Conservation (phyloP, 2,329 filamentous ascomycete species). For the Tolypocladium nubicola region DNA sequence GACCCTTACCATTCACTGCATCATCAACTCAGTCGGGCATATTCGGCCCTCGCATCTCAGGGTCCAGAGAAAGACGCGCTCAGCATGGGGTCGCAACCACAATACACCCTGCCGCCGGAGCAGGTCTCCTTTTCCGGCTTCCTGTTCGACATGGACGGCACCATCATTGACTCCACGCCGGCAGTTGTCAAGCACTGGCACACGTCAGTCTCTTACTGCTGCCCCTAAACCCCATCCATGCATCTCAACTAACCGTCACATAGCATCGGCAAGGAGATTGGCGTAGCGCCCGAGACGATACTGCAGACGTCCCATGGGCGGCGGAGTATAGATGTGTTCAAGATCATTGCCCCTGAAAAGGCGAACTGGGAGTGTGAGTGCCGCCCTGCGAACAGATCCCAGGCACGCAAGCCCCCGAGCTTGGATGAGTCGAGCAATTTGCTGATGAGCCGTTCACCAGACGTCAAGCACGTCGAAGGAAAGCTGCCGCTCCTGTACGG, state of each 20-base stretch:
- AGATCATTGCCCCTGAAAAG: constrained; percentile 68
- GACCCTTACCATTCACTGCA: not conserved
- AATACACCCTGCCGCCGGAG: constrained; percentile 32
- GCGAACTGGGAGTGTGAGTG: constrained; percentile 87
- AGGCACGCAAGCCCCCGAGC: not conserved
- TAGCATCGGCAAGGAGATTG: constrained; percentile 74
- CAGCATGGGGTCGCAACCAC: constrained; percentile 22
- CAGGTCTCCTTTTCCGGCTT: constrained; percentile 42
- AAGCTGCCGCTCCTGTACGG: constrained; percentile 69
- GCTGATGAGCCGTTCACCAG: constrained; percentile 28
- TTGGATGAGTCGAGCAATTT: not conserved
- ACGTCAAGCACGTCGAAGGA: constrained; percentile 69
- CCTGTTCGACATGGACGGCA: constrained; percentile 72
- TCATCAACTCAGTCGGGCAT: not conserved
- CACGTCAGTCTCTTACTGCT: constrained; percentile 32
- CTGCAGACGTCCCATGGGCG: constrained; percentile 86
- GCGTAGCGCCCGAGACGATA: constrained; percentile 74
- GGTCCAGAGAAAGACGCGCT: not conserved
- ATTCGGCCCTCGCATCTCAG: not conserved
- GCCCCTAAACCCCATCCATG: not conserved
- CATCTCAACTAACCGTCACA: constrained; percentile 1
- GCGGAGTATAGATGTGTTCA: constrained; percentile 76
- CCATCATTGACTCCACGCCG: constrained; percentile 70
- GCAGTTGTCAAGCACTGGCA: constrained; percentile 74
- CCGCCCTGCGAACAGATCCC: not conserved